Base-by-base conservation (phyloP, 2,329 filamentous ascomycete genomes). In the Cladosporium oxysporum region DNA sequence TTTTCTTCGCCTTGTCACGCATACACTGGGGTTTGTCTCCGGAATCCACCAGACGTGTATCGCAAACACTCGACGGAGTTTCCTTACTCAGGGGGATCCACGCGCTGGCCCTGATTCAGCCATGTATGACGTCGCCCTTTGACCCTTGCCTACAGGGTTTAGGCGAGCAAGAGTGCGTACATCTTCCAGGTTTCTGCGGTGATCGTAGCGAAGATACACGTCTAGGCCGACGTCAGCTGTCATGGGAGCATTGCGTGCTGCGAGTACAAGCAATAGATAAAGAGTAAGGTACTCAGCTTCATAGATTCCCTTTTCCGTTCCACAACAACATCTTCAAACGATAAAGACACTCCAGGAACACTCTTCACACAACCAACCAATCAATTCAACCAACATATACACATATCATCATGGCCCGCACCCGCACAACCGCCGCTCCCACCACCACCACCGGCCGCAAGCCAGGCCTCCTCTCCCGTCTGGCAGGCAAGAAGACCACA, bases 401-500 rank as follows among this genome's bases (percentile, higher is more conserved):
- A n/a, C 33, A 28, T 37, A 35, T 21, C 49, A 62, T 58, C 29
- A 74, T 71, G 70, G 70, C 66, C 57, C 50, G 61, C 35, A 53
- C 35, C n/a, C 69, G 66, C 64, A 69, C 70, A 52, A 68, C 70
- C 47, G 67, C 68, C 37, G 66, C 70, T 57, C 68, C 68, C 28
- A 50, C 53, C 14, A 59, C 62, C 29, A 59, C 62, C 67, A 79
- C 79, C 53, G 74, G 78, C 49, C 80, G 77, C 41, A 83, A 83
- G 67, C 84, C 84, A 21, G 82, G 81, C 41, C 78, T 88, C 57
- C 83, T 87, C 79, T 83, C 82, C 62, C 82, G 84, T 64, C 81
- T 88, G 16, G 78, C 83, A 12, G 82, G 81, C 58, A 78, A 73
- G 49, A 74, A 76, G 72, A 10, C 76, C 71, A 73, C 73, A 8